Evolutionary conservation across 352 stramenopile genomes (phyloP).

Genomic region (Proteromonas lacertae): DNA sequence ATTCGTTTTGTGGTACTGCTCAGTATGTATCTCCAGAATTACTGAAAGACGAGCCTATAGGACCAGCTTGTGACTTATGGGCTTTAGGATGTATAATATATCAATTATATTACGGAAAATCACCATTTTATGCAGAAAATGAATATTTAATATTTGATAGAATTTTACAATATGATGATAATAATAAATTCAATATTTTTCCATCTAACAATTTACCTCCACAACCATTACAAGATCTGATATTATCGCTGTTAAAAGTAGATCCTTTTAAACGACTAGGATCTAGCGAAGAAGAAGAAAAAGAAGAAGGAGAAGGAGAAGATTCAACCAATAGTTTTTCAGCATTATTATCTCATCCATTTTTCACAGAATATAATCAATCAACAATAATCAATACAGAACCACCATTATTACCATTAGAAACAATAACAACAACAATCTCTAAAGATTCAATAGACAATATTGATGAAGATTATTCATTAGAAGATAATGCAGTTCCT

Average conservation of each 20-base stretch:
- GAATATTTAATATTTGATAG: constrained; percentile 44
- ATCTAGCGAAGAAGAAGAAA: neutral
- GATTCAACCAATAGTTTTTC: neutral
- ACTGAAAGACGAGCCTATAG: constrained; percentile 11
- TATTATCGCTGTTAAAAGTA: neutral
- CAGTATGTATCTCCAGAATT: constrained; percentile 49
- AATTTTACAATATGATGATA: constrained; percentile 4
- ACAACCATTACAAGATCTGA: too few relatives aligned
- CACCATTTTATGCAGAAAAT: constrained; percentile 37
- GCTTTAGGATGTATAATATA: constrained; percentile 41
- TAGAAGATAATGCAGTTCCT: too few relatives aligned
- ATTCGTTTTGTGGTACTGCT: constrained; percentile 41
- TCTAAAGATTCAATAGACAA: too few relatives aligned
- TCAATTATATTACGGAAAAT: constrained; percentile 32
- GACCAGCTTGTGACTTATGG: constrained; percentile 33
- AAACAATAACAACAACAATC: too few relatives aligned
- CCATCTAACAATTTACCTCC: too few relatives aligned
- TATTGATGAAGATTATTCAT: too few relatives aligned
- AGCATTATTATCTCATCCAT: neutral
- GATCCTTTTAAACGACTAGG: neutral
- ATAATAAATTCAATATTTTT: neutral
- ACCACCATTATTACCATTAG: too few relatives aligned
- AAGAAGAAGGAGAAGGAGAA: neutral
- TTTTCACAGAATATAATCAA: neutral
- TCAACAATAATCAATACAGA: too few relatives aligned